Evolutionary conservation across 2,329 filamentous ascomycete species (phyloP).

Genomic region (Tolypocladium inflatum): DNA sequence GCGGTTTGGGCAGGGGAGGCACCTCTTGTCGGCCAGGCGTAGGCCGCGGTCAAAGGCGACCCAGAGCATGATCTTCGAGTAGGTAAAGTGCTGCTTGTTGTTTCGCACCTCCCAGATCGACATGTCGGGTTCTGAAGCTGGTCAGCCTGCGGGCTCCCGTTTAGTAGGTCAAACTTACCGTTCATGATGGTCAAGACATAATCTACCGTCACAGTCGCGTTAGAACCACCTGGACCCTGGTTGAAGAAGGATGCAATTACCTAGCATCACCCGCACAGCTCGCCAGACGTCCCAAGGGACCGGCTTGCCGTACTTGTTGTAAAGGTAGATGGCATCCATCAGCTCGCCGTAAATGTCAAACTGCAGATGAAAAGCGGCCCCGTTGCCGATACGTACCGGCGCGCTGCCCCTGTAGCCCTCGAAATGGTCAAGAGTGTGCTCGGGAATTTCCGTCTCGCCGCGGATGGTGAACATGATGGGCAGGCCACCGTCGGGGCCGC

Average conservation of each 20-base stretch:
- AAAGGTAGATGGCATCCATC: constrained; percentile 68
- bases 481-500: constrained; percentile 49
- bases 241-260: constrained; percentile 16
- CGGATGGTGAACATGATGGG: constrained; percentile 78
- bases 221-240: neutral
- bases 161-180: constrained; percentile 23
- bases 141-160: neutral
- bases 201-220: constrained; percentile 29
- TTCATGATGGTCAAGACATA: constrained; percentile 60
- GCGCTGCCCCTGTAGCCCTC: constrained; percentile 62
- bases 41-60: constrained; percentile 69
- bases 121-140: constrained; percentile 56
- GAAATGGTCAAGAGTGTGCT: constrained; percentile 58
- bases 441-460: constrained; percentile 65
- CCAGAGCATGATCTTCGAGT: constrained; percentile 80
- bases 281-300: constrained; percentile 71
- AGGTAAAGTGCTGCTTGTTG: constrained; percentile 66
- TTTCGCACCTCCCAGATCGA: constrained; percentile 78
- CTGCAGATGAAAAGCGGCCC: constrained; percentile 66
- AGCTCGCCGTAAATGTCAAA: constrained; percentile 74
- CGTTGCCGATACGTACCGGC: constrained; percentile 70
- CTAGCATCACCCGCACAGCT: constrained; percentile 55
- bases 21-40: constrained; percentile 64
- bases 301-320: constrained; percentile 72
- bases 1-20: constrained; percentile 64